A percentile compares a stretch with the other conserved stretches of the same genome.
phyloP scores from a whole-genome alignment of 1,139 yeast genomes.

The Pichia inconspicua region DNA sequence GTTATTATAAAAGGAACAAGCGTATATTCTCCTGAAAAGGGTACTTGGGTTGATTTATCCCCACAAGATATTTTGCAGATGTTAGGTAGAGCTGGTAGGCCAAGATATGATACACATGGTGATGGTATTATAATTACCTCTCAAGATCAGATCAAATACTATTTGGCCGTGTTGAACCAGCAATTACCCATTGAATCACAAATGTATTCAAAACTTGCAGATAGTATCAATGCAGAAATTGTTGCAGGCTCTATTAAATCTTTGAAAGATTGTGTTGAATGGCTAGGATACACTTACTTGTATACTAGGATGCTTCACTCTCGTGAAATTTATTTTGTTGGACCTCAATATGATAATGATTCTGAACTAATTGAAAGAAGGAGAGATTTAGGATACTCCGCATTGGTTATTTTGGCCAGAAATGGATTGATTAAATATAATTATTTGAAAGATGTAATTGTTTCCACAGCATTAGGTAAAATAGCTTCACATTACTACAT shows the following conservation, averaged over 20 bases:
- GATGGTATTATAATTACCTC: conserved; percentile 91
- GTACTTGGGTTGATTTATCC: conserved; percentile 80
- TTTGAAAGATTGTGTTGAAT: conserved; percentile 55
- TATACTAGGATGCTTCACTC: conserved; percentile 72
- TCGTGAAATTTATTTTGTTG: conserved; percentile 71
- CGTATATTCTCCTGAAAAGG: conserved; percentile 84
- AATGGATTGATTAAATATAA: conserved; percentile 58
- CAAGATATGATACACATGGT: conserved; percentile 85
- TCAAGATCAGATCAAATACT: conserved; percentile 79
- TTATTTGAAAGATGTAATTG: conserved; percentile 36
- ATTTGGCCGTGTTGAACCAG: conserved; percentile 79
- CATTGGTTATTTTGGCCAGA: conserved; percentile 49
- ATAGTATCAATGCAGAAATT: conserved; percentile 79
- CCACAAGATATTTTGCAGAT: conserved; percentile 94
- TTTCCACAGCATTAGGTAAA: conserved; percentile 70
- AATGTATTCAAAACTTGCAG: conserved; percentile 61
- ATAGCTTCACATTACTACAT: conserved; percentile 88
- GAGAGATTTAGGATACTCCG: conserved; percentile 68
- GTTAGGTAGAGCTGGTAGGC: conserved; percentile 97
- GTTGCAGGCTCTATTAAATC: conserved; percentile 60
- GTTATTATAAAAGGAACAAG: conserved; percentile 94
- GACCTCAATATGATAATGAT: conserved; percentile 56
- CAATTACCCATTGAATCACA: conserved; percentile 93
- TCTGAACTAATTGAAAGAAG: conserved; percentile 43
- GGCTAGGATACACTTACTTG: conserved; percentile 78